Conservation (phyloP, 768 basidiomycete genomes). For the Pleurotus giganteus region DNA sequence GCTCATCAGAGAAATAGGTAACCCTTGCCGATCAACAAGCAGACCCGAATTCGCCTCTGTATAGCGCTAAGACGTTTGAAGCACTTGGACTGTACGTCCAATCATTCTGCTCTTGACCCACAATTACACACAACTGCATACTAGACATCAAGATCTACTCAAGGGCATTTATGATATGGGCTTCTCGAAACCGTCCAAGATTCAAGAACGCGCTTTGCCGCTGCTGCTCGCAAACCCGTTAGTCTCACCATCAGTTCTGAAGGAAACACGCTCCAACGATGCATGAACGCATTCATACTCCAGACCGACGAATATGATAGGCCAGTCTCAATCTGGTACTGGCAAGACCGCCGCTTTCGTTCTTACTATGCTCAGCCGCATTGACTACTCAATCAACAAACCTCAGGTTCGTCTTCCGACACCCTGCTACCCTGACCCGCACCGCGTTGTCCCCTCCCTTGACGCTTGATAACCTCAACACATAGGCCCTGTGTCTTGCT, state of each 20-base stretch:
- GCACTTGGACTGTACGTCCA: slow-evolving; percentile 85
- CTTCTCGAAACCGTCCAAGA: slow-evolving; percentile 97
- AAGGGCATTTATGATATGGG: slow-evolving; percentile 95
- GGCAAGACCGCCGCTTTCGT: slow-evolving; percentile 99
- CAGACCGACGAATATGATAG: slow-evolving; percentile 98
- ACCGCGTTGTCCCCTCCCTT: neutral
- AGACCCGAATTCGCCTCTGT: slow-evolving; percentile 94
- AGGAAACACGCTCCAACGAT: slow-evolving; percentile 4
- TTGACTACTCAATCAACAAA: slow-evolving; percentile 79
- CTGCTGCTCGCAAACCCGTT: slow-evolving; percentile 89
- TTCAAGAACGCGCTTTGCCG: slow-evolving; percentile 95
- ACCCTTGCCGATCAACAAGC: slow-evolving; percentile 95
- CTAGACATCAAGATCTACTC: slow-evolving; percentile 79
- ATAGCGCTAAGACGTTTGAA: slow-evolving; percentile 91
- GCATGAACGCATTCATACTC: slow-evolving; percentile 12
- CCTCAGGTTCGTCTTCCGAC: slow-evolving; percentile 61
- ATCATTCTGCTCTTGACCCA: neutral
- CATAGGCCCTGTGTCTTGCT: slow-evolving; percentile 92
- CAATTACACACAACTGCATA: neutral
- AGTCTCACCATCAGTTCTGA: slow-evolving; percentile 23
- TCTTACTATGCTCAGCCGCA: slow-evolving; percentile 92
- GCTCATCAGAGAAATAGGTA: slow-evolving; percentile 50
- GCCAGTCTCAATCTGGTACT: slow-evolving; percentile 98
- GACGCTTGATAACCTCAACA: slow-evolving; percentile 5
- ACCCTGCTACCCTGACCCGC: neutral